Evolutionary conservation across 495 filamentous ascomycete species (phyloP).

Genomic region (Penicillium mononematosum): DNA sequence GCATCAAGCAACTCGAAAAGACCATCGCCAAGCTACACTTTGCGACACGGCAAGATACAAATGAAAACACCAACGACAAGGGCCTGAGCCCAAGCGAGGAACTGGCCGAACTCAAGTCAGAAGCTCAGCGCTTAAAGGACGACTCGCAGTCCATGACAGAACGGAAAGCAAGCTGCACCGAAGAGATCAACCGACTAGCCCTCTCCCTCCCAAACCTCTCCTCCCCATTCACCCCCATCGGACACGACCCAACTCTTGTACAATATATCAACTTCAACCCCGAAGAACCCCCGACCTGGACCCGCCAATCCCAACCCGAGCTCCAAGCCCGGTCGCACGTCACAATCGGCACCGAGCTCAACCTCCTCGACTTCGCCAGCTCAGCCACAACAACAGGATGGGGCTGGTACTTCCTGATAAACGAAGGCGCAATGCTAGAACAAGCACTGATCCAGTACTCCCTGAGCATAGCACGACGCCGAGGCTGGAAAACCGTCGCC

Average conservation of each 20-base stretch:
- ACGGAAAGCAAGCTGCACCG: slow-evolving; percentile 56
- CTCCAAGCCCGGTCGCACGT: slow-evolving; percentile 62
- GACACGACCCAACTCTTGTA: slow-evolving; percentile 56
- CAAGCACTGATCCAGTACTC: slow-evolving; percentile 91
- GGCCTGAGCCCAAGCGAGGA: slow-evolving; percentile 11
- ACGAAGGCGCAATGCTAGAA: slow-evolving; percentile 87
- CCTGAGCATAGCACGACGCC: slow-evolving; percentile 61
- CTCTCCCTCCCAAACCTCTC: slow-evolving; percentile 85
- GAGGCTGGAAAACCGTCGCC: slow-evolving; percentile 72
- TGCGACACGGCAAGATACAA: slow-evolving; percentile 26
- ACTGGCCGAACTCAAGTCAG: slow-evolving; percentile 45
- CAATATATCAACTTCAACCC: slow-evolving; percentile 77
- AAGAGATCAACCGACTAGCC: slow-evolving; percentile 73
- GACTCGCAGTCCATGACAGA: slow-evolving; percentile 58
- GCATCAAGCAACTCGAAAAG: slow-evolving; percentile 45
- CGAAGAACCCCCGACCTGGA: slow-evolving; percentile 47
- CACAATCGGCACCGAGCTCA: slow-evolving; percentile 75
- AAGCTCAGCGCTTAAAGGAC: slow-evolving; percentile 69
- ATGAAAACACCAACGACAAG: slow-evolving; percentile 11
- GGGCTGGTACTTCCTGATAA: slow-evolving; percentile 94
- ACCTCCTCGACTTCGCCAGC: slow-evolving; percentile 79
- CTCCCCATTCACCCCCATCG: slow-evolving; percentile 69
- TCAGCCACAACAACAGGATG: slow-evolving; percentile 80
- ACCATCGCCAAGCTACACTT: slow-evolving; percentile 37
- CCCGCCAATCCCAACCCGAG: slow-evolving; percentile 49